phyloP scores from a whole-genome alignment of 2,329 filamentous ascomycete genomes.

The Alternaria gaisen region DNA sequence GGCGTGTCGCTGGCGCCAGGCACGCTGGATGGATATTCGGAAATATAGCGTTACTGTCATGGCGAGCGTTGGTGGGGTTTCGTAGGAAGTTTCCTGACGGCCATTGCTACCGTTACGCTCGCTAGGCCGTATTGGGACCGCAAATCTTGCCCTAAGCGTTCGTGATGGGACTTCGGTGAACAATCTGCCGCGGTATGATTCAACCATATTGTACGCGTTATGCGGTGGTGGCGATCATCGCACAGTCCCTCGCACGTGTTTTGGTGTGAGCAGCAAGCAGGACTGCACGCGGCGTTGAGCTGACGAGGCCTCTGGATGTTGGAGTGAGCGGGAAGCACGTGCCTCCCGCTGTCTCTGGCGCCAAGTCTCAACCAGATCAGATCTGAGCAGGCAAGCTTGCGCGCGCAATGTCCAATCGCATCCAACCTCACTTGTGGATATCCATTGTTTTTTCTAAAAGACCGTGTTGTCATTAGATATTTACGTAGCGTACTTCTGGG shows the following conservation, averaged over 20 bases:
- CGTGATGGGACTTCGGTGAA: conserved; percentile 22
- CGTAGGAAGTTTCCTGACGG: conserved; percentile 29
- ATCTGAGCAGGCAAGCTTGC: not conserved
- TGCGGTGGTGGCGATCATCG: conserved; percentile 21
- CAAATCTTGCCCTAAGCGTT: conserved; percentile 22
- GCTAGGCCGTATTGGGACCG: conserved; percentile 32
- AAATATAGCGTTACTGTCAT: conserved; percentile 34
- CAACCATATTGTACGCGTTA: conserved; percentile 36
- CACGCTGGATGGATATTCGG: conserved; percentile 30
- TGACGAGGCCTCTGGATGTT: conserved; percentile 8
- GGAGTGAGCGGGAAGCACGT: conserved; percentile 21
- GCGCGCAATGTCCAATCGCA: not conserved
- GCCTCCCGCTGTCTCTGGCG: conserved; percentile 11
- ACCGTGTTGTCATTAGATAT: not conserved
- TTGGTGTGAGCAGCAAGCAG: conserved; percentile 19
- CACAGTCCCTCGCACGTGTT: conserved; percentile 3
- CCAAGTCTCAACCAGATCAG: conserved; percentile 8
- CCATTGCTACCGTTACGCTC: conserved; percentile 47
- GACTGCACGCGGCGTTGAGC: conserved; percentile 2
- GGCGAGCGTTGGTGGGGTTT: conserved; percentile 41
- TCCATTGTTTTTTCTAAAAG: not conserved
- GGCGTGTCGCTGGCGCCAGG: conserved; percentile 34
- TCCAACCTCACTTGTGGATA: not conserved
- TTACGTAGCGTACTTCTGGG: not conserved
- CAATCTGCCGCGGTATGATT: conserved; percentile 32